Evolutionary conservation across 2,329 filamentous ascomycete species (phyloP).

Genomic region (Colletotrichum viniferum): DNA sequence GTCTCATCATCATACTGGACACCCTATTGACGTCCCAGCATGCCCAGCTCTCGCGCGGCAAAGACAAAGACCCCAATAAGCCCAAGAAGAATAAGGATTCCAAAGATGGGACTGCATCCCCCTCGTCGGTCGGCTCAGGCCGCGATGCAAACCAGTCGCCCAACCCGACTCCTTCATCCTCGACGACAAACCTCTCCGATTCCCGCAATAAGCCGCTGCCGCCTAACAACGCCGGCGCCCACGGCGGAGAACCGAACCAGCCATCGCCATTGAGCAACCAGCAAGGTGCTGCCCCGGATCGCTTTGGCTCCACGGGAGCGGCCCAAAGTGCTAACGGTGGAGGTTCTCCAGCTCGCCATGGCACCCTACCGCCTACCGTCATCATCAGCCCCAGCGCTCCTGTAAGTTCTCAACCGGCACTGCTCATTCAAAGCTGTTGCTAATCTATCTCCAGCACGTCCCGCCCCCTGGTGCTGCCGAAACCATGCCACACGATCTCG

Average conservation of each 20-base stretch:
- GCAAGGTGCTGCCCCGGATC: constrained; percentile 41
- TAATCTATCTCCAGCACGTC: constrained; percentile 67
- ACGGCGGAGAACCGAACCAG: constrained; percentile 49
- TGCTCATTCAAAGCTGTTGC: background rate
- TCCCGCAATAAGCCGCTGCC: constrained; percentile 81
- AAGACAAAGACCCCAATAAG: constrained; percentile 87
- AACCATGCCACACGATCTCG: constrained; percentile 97
- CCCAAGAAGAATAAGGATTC: constrained; percentile 77
- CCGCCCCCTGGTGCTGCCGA: constrained; percentile 92
- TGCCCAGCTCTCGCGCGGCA: constrained; percentile 86
- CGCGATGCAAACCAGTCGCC: constrained; percentile 66
- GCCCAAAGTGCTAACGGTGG: constrained; percentile 46
- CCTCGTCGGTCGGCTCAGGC: constrained; percentile 59
- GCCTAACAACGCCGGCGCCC: constrained; percentile 51
- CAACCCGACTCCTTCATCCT: constrained; percentile 81
- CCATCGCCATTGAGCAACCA: constrained; percentile 40
- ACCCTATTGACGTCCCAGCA: constrained; percentile 52
- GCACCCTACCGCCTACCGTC: constrained; percentile 79
- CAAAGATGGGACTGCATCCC: constrained; percentile 81
- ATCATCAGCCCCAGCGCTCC: constrained; percentile 94
- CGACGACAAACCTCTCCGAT: constrained; percentile 85
- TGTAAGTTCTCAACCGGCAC: constrained; percentile 57
- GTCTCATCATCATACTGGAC: constrained; percentile 13
- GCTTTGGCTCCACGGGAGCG: constrained; percentile 42
- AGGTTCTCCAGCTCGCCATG: constrained; percentile 67